Conservation (phyloP, 306 rosid species). For the Dicorynia guianensis region DNA sequence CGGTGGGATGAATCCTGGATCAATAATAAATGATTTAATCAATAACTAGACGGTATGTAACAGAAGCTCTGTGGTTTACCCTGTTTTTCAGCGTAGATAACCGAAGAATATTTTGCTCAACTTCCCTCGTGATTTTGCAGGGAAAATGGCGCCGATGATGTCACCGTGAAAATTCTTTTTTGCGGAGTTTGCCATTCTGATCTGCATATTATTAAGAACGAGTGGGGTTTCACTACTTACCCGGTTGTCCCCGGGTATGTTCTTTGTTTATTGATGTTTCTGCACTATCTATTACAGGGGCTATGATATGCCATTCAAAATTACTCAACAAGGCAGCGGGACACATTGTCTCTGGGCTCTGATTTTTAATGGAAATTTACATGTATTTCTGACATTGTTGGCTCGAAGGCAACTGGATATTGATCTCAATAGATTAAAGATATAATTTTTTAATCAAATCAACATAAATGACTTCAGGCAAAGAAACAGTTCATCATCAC, state of each 20-base stretch:
- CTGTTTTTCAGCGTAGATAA: no score
- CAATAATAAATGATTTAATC: not conserved
- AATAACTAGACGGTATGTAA: no score
- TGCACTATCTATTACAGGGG: not conserved
- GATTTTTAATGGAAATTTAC: not conserved
- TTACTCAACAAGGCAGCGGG: constrained; percentile 19
- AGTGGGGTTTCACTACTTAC: constrained; percentile 80
- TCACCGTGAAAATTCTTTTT: constrained; percentile 67
- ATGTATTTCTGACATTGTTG: not conserved
- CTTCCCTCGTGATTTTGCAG: constrained; percentile 44
- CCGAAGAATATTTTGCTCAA: no score
- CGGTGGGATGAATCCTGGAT: not conserved
- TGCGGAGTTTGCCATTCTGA: constrained; percentile 98
- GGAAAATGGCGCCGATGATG: constrained; percentile 80
- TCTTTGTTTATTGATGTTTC: not conserved
- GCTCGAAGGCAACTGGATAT: not conserved
- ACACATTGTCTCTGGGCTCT: not conserved
- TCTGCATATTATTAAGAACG: constrained; percentile 73
- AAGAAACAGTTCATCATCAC: no score
- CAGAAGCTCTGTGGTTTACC: no score
- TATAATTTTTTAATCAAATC: not conserved
- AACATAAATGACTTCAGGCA: no score
- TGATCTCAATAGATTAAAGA: constrained; percentile 23
- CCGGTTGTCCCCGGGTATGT: constrained; percentile 93
- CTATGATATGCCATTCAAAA: constrained; percentile 11